These are phyloP conservation scores for Jatropha curcas DNA, from an alignment of 345 rosid species.

Conservation along the genomic window DNA sequence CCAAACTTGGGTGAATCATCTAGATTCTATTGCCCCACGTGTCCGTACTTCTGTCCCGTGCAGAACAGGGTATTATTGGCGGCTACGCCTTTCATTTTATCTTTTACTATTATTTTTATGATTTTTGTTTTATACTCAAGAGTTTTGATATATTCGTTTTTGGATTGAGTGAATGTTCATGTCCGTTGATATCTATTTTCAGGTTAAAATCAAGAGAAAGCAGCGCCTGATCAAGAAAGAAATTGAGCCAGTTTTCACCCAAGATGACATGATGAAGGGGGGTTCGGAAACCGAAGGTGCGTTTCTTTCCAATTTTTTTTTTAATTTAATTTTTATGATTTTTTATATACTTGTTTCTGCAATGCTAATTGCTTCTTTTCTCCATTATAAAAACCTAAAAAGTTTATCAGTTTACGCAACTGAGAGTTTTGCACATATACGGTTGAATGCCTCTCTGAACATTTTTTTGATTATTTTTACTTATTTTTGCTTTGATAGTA, in stretches of 20 bases:
- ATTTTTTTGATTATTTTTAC: neutral
- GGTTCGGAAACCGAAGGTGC: conserved; percentile 44
- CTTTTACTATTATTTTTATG: neutral
- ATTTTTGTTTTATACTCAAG: too few relatives aligned
- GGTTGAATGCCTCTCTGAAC: neutral
- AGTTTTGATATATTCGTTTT: too few relatives aligned
- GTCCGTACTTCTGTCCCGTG: conserved; percentile 52
- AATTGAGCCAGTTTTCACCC: conserved; percentile 52
- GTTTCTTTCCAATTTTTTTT: neutral
- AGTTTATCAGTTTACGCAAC: neutral
- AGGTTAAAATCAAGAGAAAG: conserved; percentile 61
- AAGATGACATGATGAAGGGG: conserved; percentile 47
- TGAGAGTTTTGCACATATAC: too few relatives aligned
- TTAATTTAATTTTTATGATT: neutral
- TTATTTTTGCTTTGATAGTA: neutral
- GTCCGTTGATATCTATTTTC: neutral
- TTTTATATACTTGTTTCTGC: neutral
- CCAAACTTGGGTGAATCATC: conserved; percentile 38
- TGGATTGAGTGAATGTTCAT: neutral
- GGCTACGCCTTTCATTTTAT: neutral
- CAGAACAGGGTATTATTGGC: conserved; percentile 39
- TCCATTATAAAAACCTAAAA: neutral
- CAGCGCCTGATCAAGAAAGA: conserved; percentile 49
- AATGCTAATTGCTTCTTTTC: neutral
- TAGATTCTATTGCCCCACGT: conserved; percentile 55